Conservation (phyloP, 257 asterid species). For the Avicennia marina region DNA sequence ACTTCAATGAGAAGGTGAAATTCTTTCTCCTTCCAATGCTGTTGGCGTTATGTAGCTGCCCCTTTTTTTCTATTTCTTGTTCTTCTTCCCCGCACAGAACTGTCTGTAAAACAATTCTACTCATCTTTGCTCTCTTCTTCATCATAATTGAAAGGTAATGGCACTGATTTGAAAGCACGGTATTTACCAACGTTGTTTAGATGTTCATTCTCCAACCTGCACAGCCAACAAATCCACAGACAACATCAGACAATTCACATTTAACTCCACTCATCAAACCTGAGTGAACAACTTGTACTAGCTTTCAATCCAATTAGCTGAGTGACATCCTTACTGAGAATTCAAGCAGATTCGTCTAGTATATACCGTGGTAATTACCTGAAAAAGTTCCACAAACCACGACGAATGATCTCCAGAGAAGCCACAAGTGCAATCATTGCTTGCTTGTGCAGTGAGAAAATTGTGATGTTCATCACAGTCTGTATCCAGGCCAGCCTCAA, state of each 20-base stretch:
- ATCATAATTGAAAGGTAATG: slow-evolving; percentile 52
- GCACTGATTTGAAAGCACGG: slow-evolving; percentile 70
- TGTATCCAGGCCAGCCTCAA: slow-evolving; percentile 74
- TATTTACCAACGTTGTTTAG: slow-evolving; percentile 66
- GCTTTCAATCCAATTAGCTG: too few relatives aligned
- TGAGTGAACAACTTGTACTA: not conserved
- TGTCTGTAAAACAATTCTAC: slow-evolving; percentile 13
- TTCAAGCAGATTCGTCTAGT: too few relatives aligned
- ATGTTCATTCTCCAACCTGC: slow-evolving; percentile 74
- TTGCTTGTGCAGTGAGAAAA: slow-evolving; percentile 39
- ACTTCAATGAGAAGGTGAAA: not conserved
- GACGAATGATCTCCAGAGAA: slow-evolving; percentile 57
- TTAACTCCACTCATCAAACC: not conserved
- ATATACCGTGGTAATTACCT: slow-evolving; percentile 31
- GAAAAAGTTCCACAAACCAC: slow-evolving; percentile 70
- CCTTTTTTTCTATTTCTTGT: not conserved
- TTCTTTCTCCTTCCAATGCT: not conserved
- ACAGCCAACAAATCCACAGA: not conserved
- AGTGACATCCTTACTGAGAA: too few relatives aligned
- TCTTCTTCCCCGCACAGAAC: slow-evolving; percentile 5
- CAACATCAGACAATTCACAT: not conserved
- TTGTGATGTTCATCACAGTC: slow-evolving; percentile 38
- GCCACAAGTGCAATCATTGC: slow-evolving; percentile 40
- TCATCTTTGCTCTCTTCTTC: slow-evolving; percentile 42
- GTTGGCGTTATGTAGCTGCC: not conserved